A percentile compares a stretch with the other conserved stretches of the same genome.
phyloP scores from a whole-genome alignment of 2,329 filamentous ascomycete genomes.

The Phialophora verrucosa region DNA sequence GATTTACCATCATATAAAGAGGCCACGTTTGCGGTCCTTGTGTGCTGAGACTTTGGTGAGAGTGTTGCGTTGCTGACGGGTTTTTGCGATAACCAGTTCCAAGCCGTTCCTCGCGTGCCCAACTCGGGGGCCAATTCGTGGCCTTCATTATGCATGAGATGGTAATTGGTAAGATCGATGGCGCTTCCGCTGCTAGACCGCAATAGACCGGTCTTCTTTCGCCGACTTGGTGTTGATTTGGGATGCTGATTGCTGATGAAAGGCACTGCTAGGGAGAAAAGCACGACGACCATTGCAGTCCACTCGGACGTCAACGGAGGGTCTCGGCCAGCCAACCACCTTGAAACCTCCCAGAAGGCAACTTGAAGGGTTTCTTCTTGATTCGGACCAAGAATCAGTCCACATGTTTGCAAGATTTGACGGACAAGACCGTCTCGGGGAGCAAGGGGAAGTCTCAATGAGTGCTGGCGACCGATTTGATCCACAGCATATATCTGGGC shows the following conservation, averaged over 20 bases:
- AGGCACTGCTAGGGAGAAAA: conserved; percentile 68
- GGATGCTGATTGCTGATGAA: conserved; percentile 55
- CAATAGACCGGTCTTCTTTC: conserved; percentile 52
- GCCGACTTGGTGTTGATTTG: conserved; percentile 42
- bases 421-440: conserved; percentile 68
- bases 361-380: conserved; percentile 67
- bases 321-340: conserved; percentile 65
- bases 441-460: conserved; percentile 70
- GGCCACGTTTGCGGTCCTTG: conserved; percentile 60
- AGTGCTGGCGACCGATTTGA: conserved; percentile 53
- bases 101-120: conserved; percentile 65
- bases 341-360: conserved; percentile 75
- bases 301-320: conserved; percentile 66
- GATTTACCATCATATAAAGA: conserved; percentile 27
- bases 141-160: conserved; percentile 56
- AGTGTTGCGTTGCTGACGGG: not conserved
- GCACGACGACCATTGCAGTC: conserved; percentile 68
- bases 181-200: conserved; percentile 57
- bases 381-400: conserved; percentile 65
- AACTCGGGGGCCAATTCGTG: conserved; percentile 49
- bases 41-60: conserved; percentile 20
- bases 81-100: conserved; percentile 66
- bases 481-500: conserved; percentile 33
- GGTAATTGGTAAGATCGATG: conserved; percentile 46
- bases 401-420: conserved; percentile 66